phyloP scores from a whole-genome alignment of 208 protist genomes.

The Strigomonas culicis region DNA sequence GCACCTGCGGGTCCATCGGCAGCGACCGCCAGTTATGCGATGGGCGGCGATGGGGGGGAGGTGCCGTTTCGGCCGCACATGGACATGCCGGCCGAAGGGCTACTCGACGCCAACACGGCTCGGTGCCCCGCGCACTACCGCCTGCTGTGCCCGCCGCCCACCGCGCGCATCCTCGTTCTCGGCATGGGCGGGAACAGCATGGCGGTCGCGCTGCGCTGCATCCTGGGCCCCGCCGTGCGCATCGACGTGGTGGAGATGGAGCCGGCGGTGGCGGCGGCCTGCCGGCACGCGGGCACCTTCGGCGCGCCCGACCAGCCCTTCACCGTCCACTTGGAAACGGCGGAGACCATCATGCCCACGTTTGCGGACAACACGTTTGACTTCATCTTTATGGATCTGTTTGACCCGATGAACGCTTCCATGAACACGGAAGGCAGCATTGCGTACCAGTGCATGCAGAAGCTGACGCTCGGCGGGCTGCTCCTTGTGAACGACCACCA shows the following conservation, averaged over 20 bases:
- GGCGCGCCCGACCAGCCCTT: constrained; percentile 26
- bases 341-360: constrained; percentile 5
- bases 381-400: constrained; percentile 78
- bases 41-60: not conserved
- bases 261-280: constrained; percentile 48
- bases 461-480: constrained; percentile 43
- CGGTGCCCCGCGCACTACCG: not conserved
- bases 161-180: constrained; percentile 41
- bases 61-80: not conserved
- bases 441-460: constrained; percentile 32
- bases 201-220: constrained; percentile 41
- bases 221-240: constrained; percentile 36
- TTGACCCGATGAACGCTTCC: constrained; percentile 52
- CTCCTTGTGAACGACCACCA: constrained; percentile 77
- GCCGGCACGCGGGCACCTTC: constrained; percentile 30
- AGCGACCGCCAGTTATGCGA: not conserved
- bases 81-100: not conserved
- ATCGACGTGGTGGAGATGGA: constrained; percentile 73
- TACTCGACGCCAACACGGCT: not conserved
- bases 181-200: constrained; percentile 88
- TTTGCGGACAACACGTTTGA: constrained; percentile 23
- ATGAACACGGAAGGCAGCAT: constrained; percentile 41
- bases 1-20: no score
- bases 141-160: constrained; percentile 21
- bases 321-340: constrained; percentile 41